Conservation (phyloP, 306 rosid species). For the Sicyos edulis region DNA sequence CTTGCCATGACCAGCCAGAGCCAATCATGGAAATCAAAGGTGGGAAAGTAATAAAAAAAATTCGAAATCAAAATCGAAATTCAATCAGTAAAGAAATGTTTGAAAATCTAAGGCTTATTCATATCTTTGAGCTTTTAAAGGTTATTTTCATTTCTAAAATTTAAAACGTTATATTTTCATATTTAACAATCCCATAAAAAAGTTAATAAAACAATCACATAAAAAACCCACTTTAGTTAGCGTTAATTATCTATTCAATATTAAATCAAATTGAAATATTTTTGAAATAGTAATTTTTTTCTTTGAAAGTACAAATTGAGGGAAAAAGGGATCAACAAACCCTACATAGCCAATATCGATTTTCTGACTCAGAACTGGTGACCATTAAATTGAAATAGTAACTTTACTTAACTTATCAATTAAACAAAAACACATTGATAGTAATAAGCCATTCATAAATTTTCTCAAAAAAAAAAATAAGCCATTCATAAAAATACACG, state of each 20-base stretch:
- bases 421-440: too few species aligned
- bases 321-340: too few species aligned
- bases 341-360: too few species aligned
- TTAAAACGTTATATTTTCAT: neutral
- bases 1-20: neutral
- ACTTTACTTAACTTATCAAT: too few species aligned
- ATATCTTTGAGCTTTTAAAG: neutral
- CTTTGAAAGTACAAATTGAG: too few species aligned
- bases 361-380: too few species aligned
- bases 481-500: too few species aligned
- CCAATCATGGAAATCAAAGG: constrained; percentile 6
- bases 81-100: neutral
- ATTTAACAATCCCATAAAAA: neutral
- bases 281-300: neutral
- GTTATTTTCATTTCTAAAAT: neutral
- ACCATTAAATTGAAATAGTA: too few species aligned
- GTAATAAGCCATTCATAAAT: too few species aligned
- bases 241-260: neutral
- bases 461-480: too few species aligned
- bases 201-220: too few species aligned
- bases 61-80: neutral
- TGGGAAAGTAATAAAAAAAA: neutral
- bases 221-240: neutral
- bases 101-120: too few species aligned
- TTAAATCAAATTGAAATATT: neutral